Base-by-base conservation (phyloP, 805 yeast genomes). In the Tetrapisispora nanseiensis region DNA sequence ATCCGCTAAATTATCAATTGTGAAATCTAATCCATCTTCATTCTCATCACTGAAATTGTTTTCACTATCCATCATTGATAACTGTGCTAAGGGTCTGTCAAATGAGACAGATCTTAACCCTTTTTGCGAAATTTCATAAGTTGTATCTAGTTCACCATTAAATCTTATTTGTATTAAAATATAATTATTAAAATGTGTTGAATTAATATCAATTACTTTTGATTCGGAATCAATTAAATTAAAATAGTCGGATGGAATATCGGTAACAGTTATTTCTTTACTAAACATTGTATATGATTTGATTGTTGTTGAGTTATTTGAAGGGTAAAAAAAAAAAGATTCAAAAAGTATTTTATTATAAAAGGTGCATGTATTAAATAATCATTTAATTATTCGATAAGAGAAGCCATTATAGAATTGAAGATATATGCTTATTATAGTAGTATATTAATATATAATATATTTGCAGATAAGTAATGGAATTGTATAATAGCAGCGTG, bases 91-190 rank as follows among this genome's bases (percentile, higher is more conserved):
- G 4, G 53, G 55, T 18, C 51, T 41, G 5, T 22, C 21, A 9
- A 43, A 28, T 4, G 33, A 32, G 8, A 47, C 46, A 4, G 52
- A 47, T 12, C 50, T 43, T 18, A 59, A 33, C 2, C 62, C 62
- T 37, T 51, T 50, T 26, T 45, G 51, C 8, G 47, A 43, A 6
- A 73, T 59, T 38, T 71, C 75, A 45, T 68, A 70, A 2, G 78
- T 72, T 16, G 75, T 62, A 56, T 75, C 78, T 53, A 69, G 36
- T 39, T 59, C 61, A 4, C 63, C 64, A 46, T 59, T 53, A 22
- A 50, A 44, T 19, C 63, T 45, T 1, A 59, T 42, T 30, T 59
- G 63, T 10, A 61, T 13, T 11, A 61, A 34, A 3, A 57, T 47
- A 15, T 51, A 51, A 39, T 56, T 57, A 16, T 43, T 42, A 41